These are phyloP conservation scores for Vaccinium vitisidaea DNA, from an alignment of 148 eudicot species.

Conservation along the genomic window DNA sequence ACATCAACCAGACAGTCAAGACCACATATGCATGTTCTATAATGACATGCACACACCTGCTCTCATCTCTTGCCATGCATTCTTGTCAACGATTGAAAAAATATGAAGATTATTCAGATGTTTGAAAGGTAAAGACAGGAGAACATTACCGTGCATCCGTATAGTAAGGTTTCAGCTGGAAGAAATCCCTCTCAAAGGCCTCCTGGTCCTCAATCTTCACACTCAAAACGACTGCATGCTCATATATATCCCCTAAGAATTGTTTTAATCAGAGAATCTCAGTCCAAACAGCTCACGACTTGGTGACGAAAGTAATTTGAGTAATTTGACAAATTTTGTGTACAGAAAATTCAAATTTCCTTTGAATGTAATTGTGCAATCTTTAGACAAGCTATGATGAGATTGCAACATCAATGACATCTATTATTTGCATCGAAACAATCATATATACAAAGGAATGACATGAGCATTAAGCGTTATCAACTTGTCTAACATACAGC, in stretches of 20 bases:
- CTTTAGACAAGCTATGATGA: slow-evolving; percentile 8
- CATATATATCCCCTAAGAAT: slow-evolving; percentile 81
- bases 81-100: neutral
- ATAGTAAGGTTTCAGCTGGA: slow-evolving; percentile 94
- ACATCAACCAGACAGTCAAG: neutral
- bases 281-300: neutral
- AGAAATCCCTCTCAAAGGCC: slow-evolving; percentile 88
- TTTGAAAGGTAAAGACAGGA: slow-evolving; percentile 22
- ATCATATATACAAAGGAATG: neutral
- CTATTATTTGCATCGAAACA: neutral
- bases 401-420: neutral
- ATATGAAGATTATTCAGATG: slow-evolving; percentile 2
- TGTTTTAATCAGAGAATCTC: neutral
- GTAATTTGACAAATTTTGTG: neutral
- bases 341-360: neutral
- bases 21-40: neutral
- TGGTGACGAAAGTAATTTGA: neutral
- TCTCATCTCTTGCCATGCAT: neutral
- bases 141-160: slow-evolving; percentile 77
- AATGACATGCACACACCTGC: no score
- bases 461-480: neutral
- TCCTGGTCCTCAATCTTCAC: slow-evolving; percentile 96
- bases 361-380: neutral
- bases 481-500: neutral
- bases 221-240: slow-evolving; percentile 89